Conservation (phyloP, 192 early-diverging fungal genomes). For the Allomyces arbusculus region DNA sequence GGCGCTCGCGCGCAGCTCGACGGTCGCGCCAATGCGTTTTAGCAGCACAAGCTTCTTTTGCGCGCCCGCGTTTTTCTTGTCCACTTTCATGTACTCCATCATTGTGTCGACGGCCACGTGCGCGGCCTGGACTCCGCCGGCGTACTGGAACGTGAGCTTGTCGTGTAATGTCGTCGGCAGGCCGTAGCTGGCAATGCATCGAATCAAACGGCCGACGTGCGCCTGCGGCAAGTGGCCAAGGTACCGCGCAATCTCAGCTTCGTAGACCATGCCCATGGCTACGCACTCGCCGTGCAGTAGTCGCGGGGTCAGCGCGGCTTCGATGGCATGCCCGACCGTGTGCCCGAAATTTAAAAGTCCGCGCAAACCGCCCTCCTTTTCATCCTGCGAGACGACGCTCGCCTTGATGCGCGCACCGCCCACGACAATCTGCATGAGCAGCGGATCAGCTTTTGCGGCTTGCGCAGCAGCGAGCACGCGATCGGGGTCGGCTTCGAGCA, state of each 20-base stretch:
- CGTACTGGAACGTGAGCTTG: constrained; percentile 34
- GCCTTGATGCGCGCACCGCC: constrained; percentile 83
- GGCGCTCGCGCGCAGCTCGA: constrained; percentile 59
- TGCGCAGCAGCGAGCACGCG: constrained; percentile 56
- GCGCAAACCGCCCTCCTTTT: constrained; percentile 82
- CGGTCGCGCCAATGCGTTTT: constrained; percentile 58
- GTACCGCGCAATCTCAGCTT: constrained; percentile 79
- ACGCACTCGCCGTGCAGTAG: constrained; percentile 94
- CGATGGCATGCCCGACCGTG: constrained; percentile 88
- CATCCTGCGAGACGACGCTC: constrained; percentile 83
- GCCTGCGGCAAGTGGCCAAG: constrained; percentile 71
- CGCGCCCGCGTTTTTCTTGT: constrained; percentile 88
- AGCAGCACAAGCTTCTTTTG: constrained; percentile 82
- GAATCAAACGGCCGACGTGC: constrained; percentile 59
- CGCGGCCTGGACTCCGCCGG: constrained; percentile 38
- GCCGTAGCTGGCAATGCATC: constrained; percentile 69
- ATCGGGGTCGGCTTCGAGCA: constrained; percentile 68
- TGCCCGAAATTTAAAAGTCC: constrained; percentile 95
- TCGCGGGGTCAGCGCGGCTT: constrained; percentile 70
- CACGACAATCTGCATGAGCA: constrained; percentile 66
- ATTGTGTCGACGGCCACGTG: constrained; percentile 53
- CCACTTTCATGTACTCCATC: constrained; percentile 78
- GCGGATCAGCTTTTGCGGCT: constrained; percentile 10
- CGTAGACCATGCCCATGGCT: constrained; percentile 81
- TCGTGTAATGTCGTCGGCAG: constrained; percentile 73